Evolutionary conservation across 768 basidiomycete species (phyloP).

Genomic region (Tremella yokohamensis): DNA sequence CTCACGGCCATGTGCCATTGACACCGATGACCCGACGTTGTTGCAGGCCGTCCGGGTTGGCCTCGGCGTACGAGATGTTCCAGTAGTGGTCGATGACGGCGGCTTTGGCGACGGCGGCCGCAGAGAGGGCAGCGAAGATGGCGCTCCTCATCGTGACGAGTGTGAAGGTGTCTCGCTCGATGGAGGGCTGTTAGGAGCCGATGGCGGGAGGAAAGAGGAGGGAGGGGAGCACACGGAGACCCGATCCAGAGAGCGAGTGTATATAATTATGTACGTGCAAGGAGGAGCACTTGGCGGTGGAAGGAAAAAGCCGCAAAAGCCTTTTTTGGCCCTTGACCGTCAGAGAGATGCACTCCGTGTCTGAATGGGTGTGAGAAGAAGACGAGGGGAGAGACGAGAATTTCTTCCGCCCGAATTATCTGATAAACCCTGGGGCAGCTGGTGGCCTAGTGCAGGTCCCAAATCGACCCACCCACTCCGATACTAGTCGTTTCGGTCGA

Average conservation of each 20-base stretch:
- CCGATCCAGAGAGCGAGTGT: neutral
- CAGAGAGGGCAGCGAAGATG: neutral
- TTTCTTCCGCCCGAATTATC: too few relatives aligned
- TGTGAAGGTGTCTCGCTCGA: neutral
- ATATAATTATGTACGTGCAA: too few relatives aligned
- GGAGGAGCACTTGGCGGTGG: too few relatives aligned
- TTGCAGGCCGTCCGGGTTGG: constrained; percentile 70
- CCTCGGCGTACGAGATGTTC: constrained; percentile 82
- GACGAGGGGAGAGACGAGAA: too few relatives aligned
- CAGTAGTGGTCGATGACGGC: constrained; percentile 56
- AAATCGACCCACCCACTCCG: too few relatives aligned
- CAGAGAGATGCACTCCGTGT: too few relatives aligned
- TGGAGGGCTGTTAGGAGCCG: neutral
- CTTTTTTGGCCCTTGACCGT: too few relatives aligned
- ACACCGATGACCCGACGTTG: constrained; percentile 77
- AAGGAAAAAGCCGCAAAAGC: too few relatives aligned
- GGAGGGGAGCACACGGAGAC: neutral
- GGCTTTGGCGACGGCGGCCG: constrained; percentile 11
- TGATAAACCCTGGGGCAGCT: too few relatives aligned
- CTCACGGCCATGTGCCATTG: constrained; percentile 91
- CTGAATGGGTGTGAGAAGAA: too few relatives aligned
- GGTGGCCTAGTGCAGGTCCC: too few relatives aligned
- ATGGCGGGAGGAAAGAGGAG: neutral
- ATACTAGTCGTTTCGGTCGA: too few relatives aligned
- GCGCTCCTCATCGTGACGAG: neutral